Conservation (phyloP, 2,329 filamentous ascomycete species). For the Fusarium algeriense region DNA sequence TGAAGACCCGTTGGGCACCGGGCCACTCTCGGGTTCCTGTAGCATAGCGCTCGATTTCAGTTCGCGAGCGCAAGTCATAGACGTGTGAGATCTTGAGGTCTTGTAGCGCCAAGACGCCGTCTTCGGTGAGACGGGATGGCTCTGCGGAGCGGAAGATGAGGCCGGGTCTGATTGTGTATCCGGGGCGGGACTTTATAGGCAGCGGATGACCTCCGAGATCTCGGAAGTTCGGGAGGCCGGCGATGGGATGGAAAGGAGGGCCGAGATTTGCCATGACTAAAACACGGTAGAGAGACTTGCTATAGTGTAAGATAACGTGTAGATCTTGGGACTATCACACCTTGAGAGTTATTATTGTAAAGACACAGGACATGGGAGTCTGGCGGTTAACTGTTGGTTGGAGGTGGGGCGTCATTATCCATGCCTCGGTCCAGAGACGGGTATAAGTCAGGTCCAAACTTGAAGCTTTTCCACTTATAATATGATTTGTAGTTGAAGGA, state of each 20-base stretch:
- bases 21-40: slow-evolving; percentile 47
- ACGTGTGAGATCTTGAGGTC: slow-evolving; percentile 71
- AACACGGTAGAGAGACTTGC: neutral
- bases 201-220: slow-evolving; percentile 73
- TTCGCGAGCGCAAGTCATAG: slow-evolving; percentile 75
- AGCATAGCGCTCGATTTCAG: slow-evolving; percentile 65
- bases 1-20: slow-evolving; percentile 66
- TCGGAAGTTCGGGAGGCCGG: slow-evolving; percentile 75
- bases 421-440: slow-evolving; percentile 24
- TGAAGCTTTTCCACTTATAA: rapidly evolving
- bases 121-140: slow-evolving; percentile 67
- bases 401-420: slow-evolving; percentile 29
- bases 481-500: neutral
- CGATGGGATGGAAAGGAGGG: slow-evolving; percentile 64
- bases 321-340: too few relatives aligned
- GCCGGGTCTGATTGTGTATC: slow-evolving; percentile 66
- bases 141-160: slow-evolving; percentile 78
- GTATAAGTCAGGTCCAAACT: neutral
- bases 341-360: neutral
- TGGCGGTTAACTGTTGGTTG: slow-evolving; percentile 10
- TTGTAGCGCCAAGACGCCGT: slow-evolving; percentile 65
- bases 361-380: neutral
- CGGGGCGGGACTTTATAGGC: slow-evolving; percentile 60
- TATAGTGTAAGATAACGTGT: neutral
- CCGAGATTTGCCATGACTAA: slow-evolving; percentile 40